A percentile compares a stretch with the other conserved stretches of the same genome.
Evolutionary conservation across 257 asterid genomes (phyloP).

Genomic region (Rauvolfia tetraphylla): DNA sequence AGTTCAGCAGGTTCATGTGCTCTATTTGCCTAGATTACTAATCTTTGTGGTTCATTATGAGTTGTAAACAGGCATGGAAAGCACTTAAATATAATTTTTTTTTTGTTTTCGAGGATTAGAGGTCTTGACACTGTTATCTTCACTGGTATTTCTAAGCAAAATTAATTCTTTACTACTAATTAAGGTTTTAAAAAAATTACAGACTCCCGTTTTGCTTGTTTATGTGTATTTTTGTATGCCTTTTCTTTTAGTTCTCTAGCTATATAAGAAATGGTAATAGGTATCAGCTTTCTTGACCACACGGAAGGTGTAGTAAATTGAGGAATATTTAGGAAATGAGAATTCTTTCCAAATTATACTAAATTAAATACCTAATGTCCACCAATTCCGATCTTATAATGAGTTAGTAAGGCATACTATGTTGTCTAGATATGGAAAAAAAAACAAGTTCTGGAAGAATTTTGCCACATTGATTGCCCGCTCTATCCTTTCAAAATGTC

Average conservation of each 20-base stretch:
- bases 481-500: neutral
- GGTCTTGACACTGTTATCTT: neutral
- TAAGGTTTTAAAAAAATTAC: neutral
- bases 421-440: conserved; percentile 3
- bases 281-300: neutral
- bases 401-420: neutral
- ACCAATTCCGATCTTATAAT: neutral
- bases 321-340: neutral
- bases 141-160: neutral
- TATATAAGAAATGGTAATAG: neutral
- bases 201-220: neutral
- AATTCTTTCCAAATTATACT: neutral
- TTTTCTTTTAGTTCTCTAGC: neutral
- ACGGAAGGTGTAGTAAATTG: neutral
- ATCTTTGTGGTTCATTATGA: neutral
- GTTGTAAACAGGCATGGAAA: neutral
- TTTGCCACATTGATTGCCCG: neutral
- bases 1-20: neutral
- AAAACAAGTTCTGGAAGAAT: neutral
- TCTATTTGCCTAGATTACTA: neutral
- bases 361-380: neutral
- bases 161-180: neutral
- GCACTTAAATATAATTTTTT: no score
- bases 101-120: neutral
- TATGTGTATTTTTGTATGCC: neutral